Percentiles rank a stretch among this genome's conserved stretches.
Conservation (phyloP, 2,329 filamentous ascomycete species). For the Colletotrichum ledebouriae region DNA sequence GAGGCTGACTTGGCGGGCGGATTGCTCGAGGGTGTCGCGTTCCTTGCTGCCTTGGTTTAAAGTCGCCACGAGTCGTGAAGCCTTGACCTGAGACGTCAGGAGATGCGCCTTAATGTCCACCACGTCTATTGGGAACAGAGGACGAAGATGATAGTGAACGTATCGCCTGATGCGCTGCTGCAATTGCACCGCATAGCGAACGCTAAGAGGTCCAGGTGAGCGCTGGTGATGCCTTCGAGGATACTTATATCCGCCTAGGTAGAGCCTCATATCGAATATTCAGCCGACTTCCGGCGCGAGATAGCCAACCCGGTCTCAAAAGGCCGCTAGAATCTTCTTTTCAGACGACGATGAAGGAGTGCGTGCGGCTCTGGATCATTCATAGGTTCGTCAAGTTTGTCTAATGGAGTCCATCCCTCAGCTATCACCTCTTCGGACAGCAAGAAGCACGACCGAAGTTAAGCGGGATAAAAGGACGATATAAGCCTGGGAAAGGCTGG, state of each 20-base stretch:
- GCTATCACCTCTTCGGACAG: neutral
- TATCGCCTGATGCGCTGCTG: neutral
- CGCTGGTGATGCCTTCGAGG: neutral
- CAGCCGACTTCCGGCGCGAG: slow-evolving; percentile 1
- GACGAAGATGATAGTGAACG: neutral
- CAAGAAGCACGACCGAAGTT: neutral
- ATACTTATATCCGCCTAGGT: neutral
- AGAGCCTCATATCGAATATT: neutral
- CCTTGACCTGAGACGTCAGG: neutral
- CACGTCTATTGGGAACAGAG: neutral
- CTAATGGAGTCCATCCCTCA: neutral
- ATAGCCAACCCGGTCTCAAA: slow-evolving; percentile 2
- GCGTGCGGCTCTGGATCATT: neutral
- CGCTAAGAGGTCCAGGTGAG: neutral
- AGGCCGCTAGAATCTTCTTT: neutral
- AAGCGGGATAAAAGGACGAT: neutral
- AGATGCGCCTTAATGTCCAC: neutral
- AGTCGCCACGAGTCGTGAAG: neutral
- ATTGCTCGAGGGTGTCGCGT: slow-evolving; percentile 1
- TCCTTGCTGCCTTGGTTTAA: neutral
- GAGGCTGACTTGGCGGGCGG: neutral
- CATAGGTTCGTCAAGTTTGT: neutral
- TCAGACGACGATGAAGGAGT: neutral
- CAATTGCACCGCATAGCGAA: neutral
- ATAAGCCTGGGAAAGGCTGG: neutral